These are phyloP conservation scores for Penicillium nucicola DNA, from an alignment of 495 filamentous ascomycete species.

Conservation along the genomic window DNA sequence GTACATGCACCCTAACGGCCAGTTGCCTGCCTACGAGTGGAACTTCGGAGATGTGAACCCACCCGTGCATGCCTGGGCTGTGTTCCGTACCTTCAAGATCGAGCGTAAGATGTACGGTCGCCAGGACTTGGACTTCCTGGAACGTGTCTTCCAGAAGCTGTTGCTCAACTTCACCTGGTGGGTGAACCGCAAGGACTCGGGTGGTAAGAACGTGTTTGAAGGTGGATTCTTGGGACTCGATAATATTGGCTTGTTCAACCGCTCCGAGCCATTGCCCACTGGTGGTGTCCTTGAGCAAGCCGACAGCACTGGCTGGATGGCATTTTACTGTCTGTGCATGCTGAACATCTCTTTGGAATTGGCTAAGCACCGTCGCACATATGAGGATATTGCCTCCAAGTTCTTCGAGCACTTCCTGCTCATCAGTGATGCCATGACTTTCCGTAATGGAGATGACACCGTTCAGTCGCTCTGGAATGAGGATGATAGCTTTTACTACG, in stretches of 20 bases:
- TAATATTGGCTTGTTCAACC: conserved; percentile 96
- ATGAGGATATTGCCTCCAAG: conserved; percentile 97
- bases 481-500: conserved; percentile 92
- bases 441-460: conserved; percentile 71
- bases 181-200: conserved; percentile 92
- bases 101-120: conserved; percentile 95
- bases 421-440: conserved; percentile 97
- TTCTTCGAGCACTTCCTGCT: conserved; percentile 99
- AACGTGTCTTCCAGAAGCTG: conserved; percentile 94
- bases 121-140: conserved; percentile 91
- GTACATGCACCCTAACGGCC: conserved; percentile 99
- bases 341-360: conserved; percentile 93
- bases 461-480: conserved; percentile 87
- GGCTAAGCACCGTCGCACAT: conserved; percentile 91
- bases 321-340: conserved; percentile 92
- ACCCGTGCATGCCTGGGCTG: conserved; percentile 93
- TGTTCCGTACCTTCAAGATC: conserved; percentile 94
- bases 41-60: conserved; percentile 98
- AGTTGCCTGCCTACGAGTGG: conserved; percentile 92
- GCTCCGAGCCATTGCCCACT: conserved; percentile 93
- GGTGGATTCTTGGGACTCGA: conserved; percentile 95
- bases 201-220: conserved; percentile 95
- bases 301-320: conserved; percentile 98
- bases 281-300: conserved; percentile 93
- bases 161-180: conserved; percentile 98